Evolutionary conservation across 495 filamentous ascomycete genomes (phyloP).

Genomic region (Aspergillus mulundensis): DNA sequence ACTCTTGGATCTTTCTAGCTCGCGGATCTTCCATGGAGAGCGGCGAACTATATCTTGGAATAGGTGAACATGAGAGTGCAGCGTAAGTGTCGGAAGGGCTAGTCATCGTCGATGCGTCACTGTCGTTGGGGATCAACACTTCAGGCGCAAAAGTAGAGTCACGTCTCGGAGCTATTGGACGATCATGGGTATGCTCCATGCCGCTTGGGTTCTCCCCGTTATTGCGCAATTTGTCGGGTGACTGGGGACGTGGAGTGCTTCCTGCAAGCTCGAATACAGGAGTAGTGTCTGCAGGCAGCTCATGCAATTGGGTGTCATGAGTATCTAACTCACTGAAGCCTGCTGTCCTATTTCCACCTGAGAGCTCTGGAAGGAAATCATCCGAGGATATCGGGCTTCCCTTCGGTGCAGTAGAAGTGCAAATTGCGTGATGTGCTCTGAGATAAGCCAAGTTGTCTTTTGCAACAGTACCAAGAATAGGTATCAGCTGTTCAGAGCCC

Average conservation of each 20-base stretch:
- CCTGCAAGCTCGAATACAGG: conserved; percentile 43
- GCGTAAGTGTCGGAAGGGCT: not conserved
- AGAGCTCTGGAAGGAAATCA: conserved; percentile 35
- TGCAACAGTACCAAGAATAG: conserved; percentile 43
- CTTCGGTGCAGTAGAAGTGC: conserved; percentile 47
- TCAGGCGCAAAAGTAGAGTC: conserved; percentile 47
- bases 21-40: conserved; percentile 23
- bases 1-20: conserved; percentile 28
- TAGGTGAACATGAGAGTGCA: conserved; percentile 5
- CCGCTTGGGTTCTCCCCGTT: not conserved
- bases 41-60: conserved; percentile 24
- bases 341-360: conserved; percentile 23
- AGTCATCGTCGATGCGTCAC: not conserved
- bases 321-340: conserved; percentile 35
- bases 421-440: conserved; percentile 52
- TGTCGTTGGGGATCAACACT: conserved; percentile 18
- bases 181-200: conserved; percentile 25
- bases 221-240: not conserved
- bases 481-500: conserved; percentile 53
- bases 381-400: conserved; percentile 23
- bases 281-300: conserved; percentile 36
- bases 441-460: conserved; percentile 49
- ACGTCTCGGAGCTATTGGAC: conserved; percentile 25
- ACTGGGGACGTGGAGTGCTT: conserved; percentile 24
- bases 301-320: conserved; percentile 41